phyloP scores from a whole-genome alignment of 805 yeast genomes.

The Tetrapisispora taiwanensis region DNA sequence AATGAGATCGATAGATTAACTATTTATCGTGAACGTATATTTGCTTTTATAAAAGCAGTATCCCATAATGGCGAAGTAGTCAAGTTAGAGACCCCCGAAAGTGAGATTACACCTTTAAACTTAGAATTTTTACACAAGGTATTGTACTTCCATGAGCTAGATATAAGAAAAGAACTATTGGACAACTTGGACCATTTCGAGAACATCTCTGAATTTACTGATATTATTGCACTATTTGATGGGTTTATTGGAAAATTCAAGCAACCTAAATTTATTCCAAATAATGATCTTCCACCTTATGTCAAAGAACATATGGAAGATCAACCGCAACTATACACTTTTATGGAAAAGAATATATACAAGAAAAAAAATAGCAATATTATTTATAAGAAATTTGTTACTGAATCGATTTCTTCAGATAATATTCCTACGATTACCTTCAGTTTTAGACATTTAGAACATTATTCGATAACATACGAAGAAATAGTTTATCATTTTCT shows the following conservation, averaged over 20 bases:
- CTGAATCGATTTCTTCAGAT: constrained; percentile 58
- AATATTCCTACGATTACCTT: constrained; percentile 52
- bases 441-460: constrained; percentile 28
- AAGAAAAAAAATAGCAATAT: constrained; percentile 35
- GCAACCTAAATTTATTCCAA: constrained; percentile 46
- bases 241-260: constrained; percentile 41
- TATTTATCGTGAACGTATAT: constrained; percentile 30
- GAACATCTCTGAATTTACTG: constrained; percentile 36
- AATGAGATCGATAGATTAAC: constrained; percentile 32
- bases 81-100: background rate
- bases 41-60: constrained; percentile 27
- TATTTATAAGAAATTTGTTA: constrained; percentile 35
- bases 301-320: constrained; percentile 41
- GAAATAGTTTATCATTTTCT: constrained; percentile 48
- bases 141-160: constrained; percentile 40
- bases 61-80: constrained; percentile 12
- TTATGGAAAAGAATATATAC: constrained; percentile 57
- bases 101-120: constrained; percentile 12
- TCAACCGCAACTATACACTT: constrained; percentile 51
- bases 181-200: constrained; percentile 10
- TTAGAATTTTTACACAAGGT: constrained; percentile 38
- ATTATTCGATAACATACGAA: constrained; percentile 38
- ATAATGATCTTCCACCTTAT: constrained; percentile 46
- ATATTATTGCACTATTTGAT: constrained; percentile 32
- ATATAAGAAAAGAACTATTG: constrained; percentile 23